Evolutionary conservation across 2,329 filamentous ascomycete genomes (phyloP).

Genomic region (Exserohilum turcica): DNA sequence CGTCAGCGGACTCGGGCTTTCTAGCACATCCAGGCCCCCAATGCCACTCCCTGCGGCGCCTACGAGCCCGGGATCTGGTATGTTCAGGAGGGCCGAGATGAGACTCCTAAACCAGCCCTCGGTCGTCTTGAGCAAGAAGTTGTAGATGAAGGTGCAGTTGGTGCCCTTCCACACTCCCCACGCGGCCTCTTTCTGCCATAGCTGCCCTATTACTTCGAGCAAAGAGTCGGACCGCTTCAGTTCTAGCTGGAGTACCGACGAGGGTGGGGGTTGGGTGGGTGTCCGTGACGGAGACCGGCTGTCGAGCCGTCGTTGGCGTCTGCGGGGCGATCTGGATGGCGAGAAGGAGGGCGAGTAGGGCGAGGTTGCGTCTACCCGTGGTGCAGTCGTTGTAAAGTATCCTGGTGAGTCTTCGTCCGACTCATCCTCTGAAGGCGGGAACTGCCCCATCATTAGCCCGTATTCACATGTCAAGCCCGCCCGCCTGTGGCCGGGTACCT

Average conservation of each 20-base stretch:
- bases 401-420: constrained; percentile 72
- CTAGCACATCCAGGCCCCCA: constrained; percentile 78
- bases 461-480: constrained; percentile 22
- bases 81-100: constrained; percentile 85
- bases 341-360: constrained; percentile 43
- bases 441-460: constrained; percentile 36
- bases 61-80: constrained; percentile 76
- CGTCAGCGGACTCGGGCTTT: constrained; percentile 79
- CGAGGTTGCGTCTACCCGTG: constrained; percentile 46
- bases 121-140: constrained; percentile 79
- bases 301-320: constrained; percentile 46
- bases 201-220: constrained; percentile 80
- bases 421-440: constrained; percentile 67
- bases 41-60: constrained; percentile 48
- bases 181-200: constrained; percentile 87
- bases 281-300: constrained; percentile 46
- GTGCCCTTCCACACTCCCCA: constrained; percentile 95
- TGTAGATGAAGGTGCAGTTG: constrained; percentile 91
- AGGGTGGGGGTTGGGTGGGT: constrained; percentile 48
- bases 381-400: constrained; percentile 79
- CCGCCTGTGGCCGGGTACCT: constrained; percentile 6
- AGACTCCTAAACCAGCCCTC: constrained; percentile 93
- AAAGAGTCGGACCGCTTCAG: constrained; percentile 80
- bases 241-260: constrained; percentile 65
- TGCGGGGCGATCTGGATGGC: constrained; percentile 43